Conservation (phyloP, 768 basidiomycete genomes). For the Collybiopsis luxurians region DNA sequence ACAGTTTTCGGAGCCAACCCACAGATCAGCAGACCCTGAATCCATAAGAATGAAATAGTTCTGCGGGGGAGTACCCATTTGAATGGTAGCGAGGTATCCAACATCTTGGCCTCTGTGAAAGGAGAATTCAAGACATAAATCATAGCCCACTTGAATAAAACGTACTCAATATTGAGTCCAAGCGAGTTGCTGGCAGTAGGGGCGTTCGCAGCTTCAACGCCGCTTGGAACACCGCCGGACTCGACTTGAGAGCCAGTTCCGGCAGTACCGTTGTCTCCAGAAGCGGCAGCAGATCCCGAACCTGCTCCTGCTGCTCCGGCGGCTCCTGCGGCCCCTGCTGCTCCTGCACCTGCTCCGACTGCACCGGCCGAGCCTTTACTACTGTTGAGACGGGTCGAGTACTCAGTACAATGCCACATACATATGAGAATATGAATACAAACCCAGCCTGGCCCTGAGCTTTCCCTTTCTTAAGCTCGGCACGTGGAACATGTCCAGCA, state of each 20-base stretch:
- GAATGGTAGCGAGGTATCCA: slow-evolving; percentile 53
- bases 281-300: slow-evolving; percentile 18
- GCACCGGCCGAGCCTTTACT: neutral
- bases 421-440: too few relatives aligned
- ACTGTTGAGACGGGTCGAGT: too few relatives aligned
- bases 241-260: slow-evolving; percentile 9
- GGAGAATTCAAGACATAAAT: neutral
- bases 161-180: slow-evolving; percentile 70
- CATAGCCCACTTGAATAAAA: neutral
- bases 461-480: slow-evolving; percentile 9
- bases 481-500: slow-evolving; percentile 11
- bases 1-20: slow-evolving; percentile 60
- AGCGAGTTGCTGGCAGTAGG: slow-evolving; percentile 44
- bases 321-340: slow-evolving; percentile 24
- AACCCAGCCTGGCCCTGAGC: neutral
- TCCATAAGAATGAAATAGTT: slow-evolving; percentile 64
- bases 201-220: slow-evolving; percentile 7
- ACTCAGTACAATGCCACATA: neutral
- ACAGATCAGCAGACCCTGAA: slow-evolving; percentile 67
- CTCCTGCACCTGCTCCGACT: slow-evolving; percentile 9
- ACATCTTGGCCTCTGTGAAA: slow-evolving; percentile 38
- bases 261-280: slow-evolving; percentile 1
- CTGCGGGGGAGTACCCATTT: slow-evolving; percentile 64
- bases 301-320: slow-evolving; percentile 47
- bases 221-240: slow-evolving; percentile 3